phyloP scores from a whole-genome alignment of 139 green algal species.

The Micractinium sp. region DNA sequence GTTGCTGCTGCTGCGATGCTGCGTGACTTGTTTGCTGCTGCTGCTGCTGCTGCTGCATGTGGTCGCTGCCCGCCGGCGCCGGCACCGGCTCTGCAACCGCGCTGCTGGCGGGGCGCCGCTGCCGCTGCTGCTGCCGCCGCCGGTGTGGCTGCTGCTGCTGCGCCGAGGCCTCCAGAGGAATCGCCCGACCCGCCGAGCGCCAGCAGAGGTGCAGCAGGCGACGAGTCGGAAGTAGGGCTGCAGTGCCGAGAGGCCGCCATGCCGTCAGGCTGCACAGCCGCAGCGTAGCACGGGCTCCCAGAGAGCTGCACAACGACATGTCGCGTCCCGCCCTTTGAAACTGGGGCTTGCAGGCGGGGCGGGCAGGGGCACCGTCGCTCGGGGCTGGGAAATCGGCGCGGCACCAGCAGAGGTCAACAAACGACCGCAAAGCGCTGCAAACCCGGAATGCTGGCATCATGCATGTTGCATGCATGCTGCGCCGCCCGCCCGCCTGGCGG shows the following conservation, averaged over 20 bases:
- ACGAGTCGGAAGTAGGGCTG: not conserved
- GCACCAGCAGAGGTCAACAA: too few species aligned
- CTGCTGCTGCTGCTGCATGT: not conserved
- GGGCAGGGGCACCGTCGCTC: too few species aligned
- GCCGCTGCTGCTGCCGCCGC: not conserved
- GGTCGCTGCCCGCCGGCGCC: not conserved
- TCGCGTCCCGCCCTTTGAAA: not conserved
- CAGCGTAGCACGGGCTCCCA: not conserved
- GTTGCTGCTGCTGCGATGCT: not conserved
- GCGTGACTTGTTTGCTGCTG: not conserved
- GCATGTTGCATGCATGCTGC: too few species aligned
- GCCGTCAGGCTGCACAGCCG: not conserved
- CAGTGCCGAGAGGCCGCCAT: not conserved
- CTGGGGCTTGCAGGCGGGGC: too few species aligned
- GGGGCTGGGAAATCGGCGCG: too few species aligned
- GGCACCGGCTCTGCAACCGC: not conserved
- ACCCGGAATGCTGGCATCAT: too few species aligned
- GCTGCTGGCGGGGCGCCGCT: not conserved
- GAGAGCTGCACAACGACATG: not conserved
- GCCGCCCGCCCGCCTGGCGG: too few species aligned
- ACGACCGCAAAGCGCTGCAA: too few species aligned
- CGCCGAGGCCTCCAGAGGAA: not conserved
- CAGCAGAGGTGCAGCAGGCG: not conserved
- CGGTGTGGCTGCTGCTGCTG: not conserved
- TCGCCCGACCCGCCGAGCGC: not conserved